Base-by-base conservation (phyloP, 208 protist species). In the Crithidia expoeki region DNA sequence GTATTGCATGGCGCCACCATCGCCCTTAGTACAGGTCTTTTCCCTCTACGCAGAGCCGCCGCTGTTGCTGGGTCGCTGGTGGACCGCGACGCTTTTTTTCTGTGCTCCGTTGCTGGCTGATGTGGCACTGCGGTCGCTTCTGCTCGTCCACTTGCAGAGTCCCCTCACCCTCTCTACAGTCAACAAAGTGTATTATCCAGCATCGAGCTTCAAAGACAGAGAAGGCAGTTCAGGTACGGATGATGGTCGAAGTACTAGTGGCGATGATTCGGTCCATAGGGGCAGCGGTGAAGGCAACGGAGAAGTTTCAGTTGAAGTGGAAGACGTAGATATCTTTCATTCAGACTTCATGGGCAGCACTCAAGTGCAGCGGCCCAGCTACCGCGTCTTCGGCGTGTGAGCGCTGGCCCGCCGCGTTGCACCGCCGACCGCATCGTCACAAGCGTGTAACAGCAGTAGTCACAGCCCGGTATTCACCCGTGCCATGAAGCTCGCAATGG, bases 251-350 rank as follows among this genome's bases (percentile, higher is more conserved):
- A 33, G 23, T 32, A 32, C 23, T 25, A 17, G 23, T 9, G 25
- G 25, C 25, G 23, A 28, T 32, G 9, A 32, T 2, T 16, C n/a
- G 23, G 44, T 81, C 55, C n/a, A n/a, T n/a, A n/a, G n/a, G n/a
- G n/a, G n/a, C 36, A 6, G 36, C 36, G 36, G 10, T 16, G 36
- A 42, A 42, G 36, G 42, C 42, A 17, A 47, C 12, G 42, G 12
- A 47, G 42, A 17, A 47, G 14, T 17, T 9, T 9, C 5, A 47
- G n/a, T 47, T 5, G 42, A 47, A 17, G 68, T 87, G 1, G 14
- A 59, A 5, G 83, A 86, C 57, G 76, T 89, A 12, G 87, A 92
- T 75, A 58, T 88, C 9, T 82, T 88, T 46, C 77, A 83, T 62
- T 51, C 83, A 2, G 84, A 92, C 66, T 82, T 80, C 55, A 55